These are phyloP conservation scores for Ambrosiella beaveri DNA, from an alignment of 2,329 filamentous ascomycete genomes.

Conservation along the genomic window DNA sequence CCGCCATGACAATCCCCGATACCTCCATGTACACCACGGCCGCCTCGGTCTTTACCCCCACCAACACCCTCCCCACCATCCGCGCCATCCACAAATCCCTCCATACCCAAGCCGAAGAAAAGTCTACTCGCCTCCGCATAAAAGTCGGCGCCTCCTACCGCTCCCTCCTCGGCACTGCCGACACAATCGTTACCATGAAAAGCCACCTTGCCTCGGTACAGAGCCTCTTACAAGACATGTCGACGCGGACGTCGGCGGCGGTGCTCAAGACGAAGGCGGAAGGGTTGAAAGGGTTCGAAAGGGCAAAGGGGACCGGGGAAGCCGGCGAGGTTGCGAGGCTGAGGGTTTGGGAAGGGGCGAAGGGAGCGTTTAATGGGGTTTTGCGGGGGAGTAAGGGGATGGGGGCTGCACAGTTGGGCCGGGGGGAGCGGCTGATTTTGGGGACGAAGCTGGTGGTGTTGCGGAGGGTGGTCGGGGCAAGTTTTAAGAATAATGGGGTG, in stretches of 20 bases:
- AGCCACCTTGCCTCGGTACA: conserved; percentile 60
- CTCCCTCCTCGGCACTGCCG: conserved; percentile 77
- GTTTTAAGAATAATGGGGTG: conserved; percentile 35
- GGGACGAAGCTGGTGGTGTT: conserved; percentile 60
- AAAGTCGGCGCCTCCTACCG: conserved; percentile 59
- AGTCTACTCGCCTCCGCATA: conserved; percentile 42
- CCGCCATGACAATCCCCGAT: conserved; percentile 19
- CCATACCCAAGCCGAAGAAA: conserved; percentile 43
- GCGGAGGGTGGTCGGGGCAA: conserved; percentile 57
- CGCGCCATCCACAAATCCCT: conserved; percentile 44
- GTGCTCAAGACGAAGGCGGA: conserved; percentile 48
- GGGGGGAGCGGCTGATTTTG: conserved; percentile 35
- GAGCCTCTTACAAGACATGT: conserved; percentile 51
- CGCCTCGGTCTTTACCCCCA: conserved; percentile 36
- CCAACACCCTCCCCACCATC: conserved; percentile 44
- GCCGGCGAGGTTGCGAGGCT: conserved; percentile 25
- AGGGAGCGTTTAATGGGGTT: conserved; percentile 30
- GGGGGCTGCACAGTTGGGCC: conserved; percentile 17
- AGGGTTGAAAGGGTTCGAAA: conserved; percentile 26
- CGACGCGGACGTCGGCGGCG: conserved; percentile 56
- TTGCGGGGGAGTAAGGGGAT: conserved; percentile 24
- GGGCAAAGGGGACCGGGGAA: conserved; percentile 15
- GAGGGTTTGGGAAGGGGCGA: conserved; percentile 35
- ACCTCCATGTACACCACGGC: conserved; percentile 27
- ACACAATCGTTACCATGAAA: conserved; percentile 86